Evolutionary conservation across 2,329 filamentous ascomycete genomes (phyloP).

Genomic region (Stromatinia cepivora): DNA sequence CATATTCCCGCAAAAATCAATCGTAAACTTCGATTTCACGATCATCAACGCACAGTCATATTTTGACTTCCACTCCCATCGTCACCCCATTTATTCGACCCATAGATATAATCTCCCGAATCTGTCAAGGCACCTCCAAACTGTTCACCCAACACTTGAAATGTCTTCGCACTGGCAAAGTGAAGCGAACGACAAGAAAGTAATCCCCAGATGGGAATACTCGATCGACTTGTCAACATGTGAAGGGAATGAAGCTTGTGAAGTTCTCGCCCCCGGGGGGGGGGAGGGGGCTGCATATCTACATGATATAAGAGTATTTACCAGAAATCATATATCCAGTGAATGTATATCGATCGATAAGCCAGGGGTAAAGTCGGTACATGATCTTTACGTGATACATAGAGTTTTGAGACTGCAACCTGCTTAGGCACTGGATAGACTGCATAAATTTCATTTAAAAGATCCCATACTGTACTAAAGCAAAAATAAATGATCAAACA

Average conservation of each 20-base stretch:
- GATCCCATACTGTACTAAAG: background rate
- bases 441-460: background rate
- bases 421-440: background rate
- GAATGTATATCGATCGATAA: conserved; percentile 8
- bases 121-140: conserved; percentile 18
- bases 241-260: background rate
- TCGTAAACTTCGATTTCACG: background rate
- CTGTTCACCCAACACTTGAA: conserved; percentile 1
- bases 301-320: background rate
- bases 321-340: background rate
- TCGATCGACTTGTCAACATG: conserved; percentile 7
- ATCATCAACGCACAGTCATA: conserved; percentile 15
- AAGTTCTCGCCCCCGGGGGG: background rate
- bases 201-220: background rate
- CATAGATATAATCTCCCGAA: conserved; percentile 12
- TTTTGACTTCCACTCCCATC: conserved; percentile 22
- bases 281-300: background rate
- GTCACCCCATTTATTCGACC: conserved; percentile 21
- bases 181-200: background rate
- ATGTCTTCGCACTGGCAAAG: background rate
- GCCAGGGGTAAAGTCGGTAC: conserved; percentile 7
- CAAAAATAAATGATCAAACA: background rate
- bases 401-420: background rate
- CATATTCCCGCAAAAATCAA: background rate
- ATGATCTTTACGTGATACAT: background rate